Base-by-base conservation (phyloP, 768 basidiomycete species). In the Hericium erinaceus region DNA sequence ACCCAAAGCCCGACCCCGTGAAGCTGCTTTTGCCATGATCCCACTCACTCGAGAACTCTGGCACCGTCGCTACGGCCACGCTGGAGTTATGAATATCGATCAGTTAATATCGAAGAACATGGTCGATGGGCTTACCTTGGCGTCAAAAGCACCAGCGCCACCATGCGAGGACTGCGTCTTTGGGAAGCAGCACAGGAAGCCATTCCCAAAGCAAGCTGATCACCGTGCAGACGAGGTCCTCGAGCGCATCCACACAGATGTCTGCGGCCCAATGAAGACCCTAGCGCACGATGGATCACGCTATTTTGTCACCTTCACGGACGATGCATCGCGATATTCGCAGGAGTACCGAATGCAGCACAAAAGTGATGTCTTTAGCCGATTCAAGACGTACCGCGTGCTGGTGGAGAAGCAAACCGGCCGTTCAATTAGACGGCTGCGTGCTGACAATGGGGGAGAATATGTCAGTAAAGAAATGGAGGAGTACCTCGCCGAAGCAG, bases 291-390 rank as follows among this genome's bases (percentile, higher is more conserved):
- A 41, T 12, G 40, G 40, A 5, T 41, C 40, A 6, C 40, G 40
- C 12, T 64, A 58, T 38, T 64, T 62, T 22, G 33, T 37, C 1
- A 59, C 33, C 0, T 66, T 64, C 15, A 64, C 46, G 0, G 57
- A 65, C 4, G 51, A 63, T 15, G 44, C 58, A 20, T 60, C 56
- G 0, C 8, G 33, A 1, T 57, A 57, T 37, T 64, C 40, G 0
- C 52, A 49, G 33, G 28, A 59, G 1, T 56, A 61, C 48, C 40
- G 57, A 0, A 26, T 60, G 4, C 11, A 1, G 0, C 26, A 16
- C 1, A 66, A 65, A 37, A 57, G 55, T 0, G 57, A 64, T 0
- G 58, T 51, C 1, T 61, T 66, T 28, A 5, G 48, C 5, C 40
- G 40, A 5, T 41, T 41, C 40, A 13, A 41, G 40, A 41, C 13